These are phyloP conservation scores for Monarda citriodora DNA, from an alignment of 305 asterid genomes.

Conservation along the genomic window DNA sequence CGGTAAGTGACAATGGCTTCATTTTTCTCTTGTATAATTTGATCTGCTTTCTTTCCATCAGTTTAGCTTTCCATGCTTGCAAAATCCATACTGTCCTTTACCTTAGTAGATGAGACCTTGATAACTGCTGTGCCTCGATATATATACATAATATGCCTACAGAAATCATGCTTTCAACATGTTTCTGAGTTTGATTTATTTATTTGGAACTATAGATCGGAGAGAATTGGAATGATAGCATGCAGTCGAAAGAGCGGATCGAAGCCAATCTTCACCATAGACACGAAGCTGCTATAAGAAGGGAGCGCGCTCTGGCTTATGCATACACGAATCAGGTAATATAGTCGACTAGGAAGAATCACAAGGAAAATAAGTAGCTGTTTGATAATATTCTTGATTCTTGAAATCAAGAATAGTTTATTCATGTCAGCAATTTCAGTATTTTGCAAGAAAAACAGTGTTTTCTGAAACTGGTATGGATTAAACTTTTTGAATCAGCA, in stretches of 20 bases:
- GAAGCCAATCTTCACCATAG: conserved; percentile 59
- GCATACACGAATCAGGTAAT: conserved; percentile 83
- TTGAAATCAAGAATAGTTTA: too few relatives aligned
- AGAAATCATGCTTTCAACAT: neutral
- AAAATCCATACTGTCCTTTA: neutral
- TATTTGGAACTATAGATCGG: conserved; percentile 39
- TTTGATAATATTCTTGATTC: too few relatives aligned
- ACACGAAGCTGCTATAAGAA: conserved; percentile 76
- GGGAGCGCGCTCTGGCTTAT: conserved; percentile 95
- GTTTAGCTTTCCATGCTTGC: neutral
- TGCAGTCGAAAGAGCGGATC: conserved; percentile 69
- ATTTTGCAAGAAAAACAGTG: neutral
- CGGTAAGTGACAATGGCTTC: conserved; percentile 45
- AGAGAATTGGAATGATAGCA: conserved; percentile 75
- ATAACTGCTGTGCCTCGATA: neutral
- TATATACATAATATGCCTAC: too few relatives aligned
- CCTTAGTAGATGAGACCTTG: neutral
- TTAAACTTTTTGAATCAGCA: conserved; percentile 34
- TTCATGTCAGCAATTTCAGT: neutral
- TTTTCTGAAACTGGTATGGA: neutral
- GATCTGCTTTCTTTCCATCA: neutral
- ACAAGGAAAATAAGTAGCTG: neutral
- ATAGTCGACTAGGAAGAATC: neutral
- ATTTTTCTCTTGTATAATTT: too few relatives aligned
- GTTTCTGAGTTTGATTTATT: conserved; percentile 9